Percentiles rank a stretch among this genome's conserved stretches.
These are phyloP conservation scores for Curvularia sp. DNA, from an alignment of 2,329 filamentous ascomycete genomes.

Conservation along the genomic window DNA sequence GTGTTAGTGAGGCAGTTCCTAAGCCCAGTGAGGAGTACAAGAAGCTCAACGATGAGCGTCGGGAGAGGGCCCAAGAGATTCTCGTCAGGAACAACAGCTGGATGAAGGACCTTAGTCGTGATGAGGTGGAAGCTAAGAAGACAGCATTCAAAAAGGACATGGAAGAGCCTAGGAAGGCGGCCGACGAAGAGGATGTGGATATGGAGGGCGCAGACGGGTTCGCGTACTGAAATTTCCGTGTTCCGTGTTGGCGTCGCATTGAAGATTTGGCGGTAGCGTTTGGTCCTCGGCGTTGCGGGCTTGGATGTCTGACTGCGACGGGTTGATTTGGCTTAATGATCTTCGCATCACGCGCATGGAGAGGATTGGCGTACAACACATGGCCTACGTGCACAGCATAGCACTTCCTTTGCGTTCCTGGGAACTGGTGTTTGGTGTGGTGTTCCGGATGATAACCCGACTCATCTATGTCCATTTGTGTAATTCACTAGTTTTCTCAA, in stretches of 20 bases:
- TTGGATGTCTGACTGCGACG: constrained; percentile 12
- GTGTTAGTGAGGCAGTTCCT: constrained; percentile 43
- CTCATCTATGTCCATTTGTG: constrained; percentile 14
- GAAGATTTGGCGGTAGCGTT: constrained; percentile 6
- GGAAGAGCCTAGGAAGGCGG: constrained; percentile 32
- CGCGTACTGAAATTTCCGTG: constrained; percentile 6
- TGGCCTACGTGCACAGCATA: constrained; percentile 10
- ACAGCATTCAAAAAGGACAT: constrained; percentile 41
- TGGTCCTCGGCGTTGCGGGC: constrained; percentile 7
- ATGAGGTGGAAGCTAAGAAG: constrained; percentile 57
- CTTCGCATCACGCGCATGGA: constrained; percentile 7
- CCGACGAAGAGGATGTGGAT: constrained; percentile 41
- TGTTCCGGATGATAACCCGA: constrained; percentile 13
- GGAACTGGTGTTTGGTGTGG: constrained; percentile 7
- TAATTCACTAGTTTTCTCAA: background rate
- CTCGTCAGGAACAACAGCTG: constrained; percentile 55
- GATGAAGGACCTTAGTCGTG: constrained; percentile 56
- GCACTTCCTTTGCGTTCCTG: constrained; percentile 3
- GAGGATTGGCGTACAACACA: constrained; percentile 8
- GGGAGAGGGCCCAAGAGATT: constrained; percentile 51
- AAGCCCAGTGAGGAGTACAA: constrained; percentile 46
- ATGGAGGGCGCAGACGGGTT: constrained; percentile 38
- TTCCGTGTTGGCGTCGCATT: background rate
- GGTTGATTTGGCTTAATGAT: constrained; percentile 7
- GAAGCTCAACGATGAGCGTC: constrained; percentile 36